Evolutionary conservation across 495 filamentous ascomycete species (phyloP), one percentile per base, ranked within the genome.

Genomic region (Penicillium flavigenum): DNA sequence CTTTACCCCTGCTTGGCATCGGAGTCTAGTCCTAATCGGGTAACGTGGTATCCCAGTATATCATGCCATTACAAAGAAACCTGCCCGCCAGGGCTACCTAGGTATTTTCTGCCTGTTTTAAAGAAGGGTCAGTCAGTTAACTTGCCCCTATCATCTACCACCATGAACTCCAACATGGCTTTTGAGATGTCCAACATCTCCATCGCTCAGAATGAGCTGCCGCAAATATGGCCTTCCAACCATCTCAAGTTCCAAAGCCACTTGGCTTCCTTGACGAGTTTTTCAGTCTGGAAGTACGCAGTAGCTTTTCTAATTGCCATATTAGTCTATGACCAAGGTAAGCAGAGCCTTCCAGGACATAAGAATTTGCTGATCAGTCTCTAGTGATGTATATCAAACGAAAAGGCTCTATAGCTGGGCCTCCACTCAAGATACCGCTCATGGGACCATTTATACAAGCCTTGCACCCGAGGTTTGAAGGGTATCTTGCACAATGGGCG

Each of bases 361-460:
- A 11, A 1, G 19, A 41, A 10, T 14, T 4, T 20, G 11, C 60
- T 70, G 38, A 62, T 48, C 46, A 69, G 5, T 54, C 1, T 36
- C 47, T 42, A 95, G 91, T 87, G 66, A 85, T 78, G 66, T 97
- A 96, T 69, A 79, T 94, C 63, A 80, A 76, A 63, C 82, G 89
- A 34, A 97, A 96, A 68, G 90, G 89, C 27, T 80, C 83, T 1
- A 93, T 97, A 64, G 88, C 78, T 32, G 92, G 92, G 16, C 90
- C 90, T 16, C 42, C 78, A 14, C 87, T 81, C 70, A 97, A 97
- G 68, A 80, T 87, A 36, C 92, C 92, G 8, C 92, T 97, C 61
- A 92, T 94, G 68, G 92, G 92, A 4, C 92, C 92, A 3, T 97
- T 97, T 63, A 76, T 96, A 31, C 79, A 93, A 67, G 92, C 91